Evolutionary conservation across 2,329 filamentous ascomycete genomes (phyloP).

Genomic region (Daldinia eschscholtzii): DNA sequence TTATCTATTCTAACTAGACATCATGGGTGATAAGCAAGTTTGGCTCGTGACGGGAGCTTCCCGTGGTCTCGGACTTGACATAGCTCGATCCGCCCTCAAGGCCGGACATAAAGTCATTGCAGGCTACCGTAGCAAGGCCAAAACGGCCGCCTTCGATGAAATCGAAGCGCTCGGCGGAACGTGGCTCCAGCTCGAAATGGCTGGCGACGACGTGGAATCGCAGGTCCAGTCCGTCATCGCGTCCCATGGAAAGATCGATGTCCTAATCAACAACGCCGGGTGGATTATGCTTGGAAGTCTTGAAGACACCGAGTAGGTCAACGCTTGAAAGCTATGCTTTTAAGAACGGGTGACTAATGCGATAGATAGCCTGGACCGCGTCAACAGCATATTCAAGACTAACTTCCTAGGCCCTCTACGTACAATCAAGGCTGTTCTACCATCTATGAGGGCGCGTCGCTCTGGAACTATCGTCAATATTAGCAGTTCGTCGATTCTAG

Average conservation of each 20-base stretch:
- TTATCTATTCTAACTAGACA: neutral
- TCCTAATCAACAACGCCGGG: conserved; percentile 47
- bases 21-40: conserved; percentile 45
- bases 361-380: conserved; percentile 39
- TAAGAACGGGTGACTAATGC: conserved; percentile 11
- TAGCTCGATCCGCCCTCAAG: conserved; percentile 43
- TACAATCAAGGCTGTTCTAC: conserved; percentile 45
- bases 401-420: conserved; percentile 47
- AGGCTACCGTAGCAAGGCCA: conserved; percentile 44
- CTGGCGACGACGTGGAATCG: conserved; percentile 41
- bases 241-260: conserved; percentile 44
- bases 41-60: conserved; percentile 49
- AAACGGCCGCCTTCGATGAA: conserved; percentile 39
- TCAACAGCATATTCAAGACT: conserved; percentile 45
- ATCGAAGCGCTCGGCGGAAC: conserved; percentile 46
- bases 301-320: conserved; percentile 44
- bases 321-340: no score
- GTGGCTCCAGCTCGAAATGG: conserved; percentile 47
- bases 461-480: conserved; percentile 51
- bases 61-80: conserved; percentile 46
- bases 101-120: conserved; percentile 47
- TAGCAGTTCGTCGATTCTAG: conserved; percentile 40
- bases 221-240: conserved; percentile 40
- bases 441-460: conserved; percentile 47
- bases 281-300: conserved; percentile 44